These are phyloP conservation scores for Boletus fagicola DNA, from an alignment of 768 basidiomycete species.

Conservation along the genomic window DNA sequence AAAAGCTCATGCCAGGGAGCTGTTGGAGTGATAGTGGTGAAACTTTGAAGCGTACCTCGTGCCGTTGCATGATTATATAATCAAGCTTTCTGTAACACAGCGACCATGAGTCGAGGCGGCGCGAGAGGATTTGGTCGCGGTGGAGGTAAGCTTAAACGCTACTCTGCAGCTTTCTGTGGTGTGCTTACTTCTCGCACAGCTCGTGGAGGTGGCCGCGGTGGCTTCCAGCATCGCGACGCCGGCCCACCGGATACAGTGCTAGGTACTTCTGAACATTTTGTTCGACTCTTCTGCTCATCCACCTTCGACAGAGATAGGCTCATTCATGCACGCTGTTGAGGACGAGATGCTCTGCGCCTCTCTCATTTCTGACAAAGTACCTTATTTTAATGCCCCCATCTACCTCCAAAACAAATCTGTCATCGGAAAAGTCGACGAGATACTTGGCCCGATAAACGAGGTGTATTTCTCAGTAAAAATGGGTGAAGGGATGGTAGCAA, in stretches of 20 bases:
- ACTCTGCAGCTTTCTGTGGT: neutral
- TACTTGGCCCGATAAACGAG: constrained; percentile 98
- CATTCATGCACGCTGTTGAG: constrained; percentile 93
- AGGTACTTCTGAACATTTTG: constrained; percentile 39
- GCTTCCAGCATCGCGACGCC: constrained; percentile 65
- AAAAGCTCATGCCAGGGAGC: constrained; percentile 34
- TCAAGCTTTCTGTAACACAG: neutral
- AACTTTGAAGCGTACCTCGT: too few relatives aligned
- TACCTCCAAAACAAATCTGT: constrained; percentile 95
- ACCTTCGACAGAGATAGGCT: constrained; percentile 73
- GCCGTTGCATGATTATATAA: constrained; percentile 24
- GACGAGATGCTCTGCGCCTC: constrained; percentile 97
- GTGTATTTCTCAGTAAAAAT: constrained; percentile 98
- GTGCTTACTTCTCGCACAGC: constrained; percentile 30
- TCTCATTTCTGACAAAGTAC: constrained; percentile 82
- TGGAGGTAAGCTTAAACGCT: constrained; percentile 37
- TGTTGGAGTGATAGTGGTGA: neutral
- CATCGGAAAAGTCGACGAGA: constrained; percentile 98
- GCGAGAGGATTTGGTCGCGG: constrained; percentile 55
- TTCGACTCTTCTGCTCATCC: constrained; percentile 4
- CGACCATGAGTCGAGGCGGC: constrained; percentile 51
- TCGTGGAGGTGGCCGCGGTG: constrained; percentile 67
- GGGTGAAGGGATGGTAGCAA: constrained; percentile 92
- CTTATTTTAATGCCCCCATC: constrained; percentile 98
- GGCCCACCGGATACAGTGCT: constrained; percentile 81